Conservation (phyloP, 495 filamentous ascomycete genomes). For the Friedmanniomyces simplex region DNA sequence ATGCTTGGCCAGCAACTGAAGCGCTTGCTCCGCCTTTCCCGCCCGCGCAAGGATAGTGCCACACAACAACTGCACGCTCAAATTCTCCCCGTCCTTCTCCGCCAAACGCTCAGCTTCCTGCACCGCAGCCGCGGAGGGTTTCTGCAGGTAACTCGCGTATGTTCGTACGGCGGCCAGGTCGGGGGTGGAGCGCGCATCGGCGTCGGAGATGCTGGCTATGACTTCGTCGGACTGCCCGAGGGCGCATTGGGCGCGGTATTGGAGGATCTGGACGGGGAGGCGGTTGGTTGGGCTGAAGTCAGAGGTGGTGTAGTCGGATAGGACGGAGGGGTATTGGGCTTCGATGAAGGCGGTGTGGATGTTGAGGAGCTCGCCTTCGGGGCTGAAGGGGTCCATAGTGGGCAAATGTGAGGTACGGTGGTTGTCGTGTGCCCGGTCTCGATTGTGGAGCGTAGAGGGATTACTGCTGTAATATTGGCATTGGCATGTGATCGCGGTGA, state of each 20-base stretch:
- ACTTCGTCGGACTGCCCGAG: conserved; percentile 66
- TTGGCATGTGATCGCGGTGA: neutral
- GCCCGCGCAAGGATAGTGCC: conserved; percentile 68
- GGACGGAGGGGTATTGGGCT: conserved; percentile 71
- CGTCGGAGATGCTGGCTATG: conserved; percentile 52
- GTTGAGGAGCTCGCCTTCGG: conserved; percentile 92
- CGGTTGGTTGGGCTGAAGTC: conserved; percentile 66
- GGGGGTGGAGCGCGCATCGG: conserved; percentile 50
- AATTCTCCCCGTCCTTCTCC: conserved; percentile 55
- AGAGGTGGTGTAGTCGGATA: conserved; percentile 63
- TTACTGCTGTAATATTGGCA: too few species aligned
- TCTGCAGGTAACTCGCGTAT: conserved; percentile 56
- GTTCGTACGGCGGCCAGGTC: conserved; percentile 72
- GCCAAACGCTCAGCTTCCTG: conserved; percentile 55
- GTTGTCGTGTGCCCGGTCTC: neutral
- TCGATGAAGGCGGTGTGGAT: conserved; percentile 93
- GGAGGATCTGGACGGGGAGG: conserved; percentile 66
- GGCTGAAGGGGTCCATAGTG: conserved; percentile 86
- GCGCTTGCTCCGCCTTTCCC: conserved; percentile 71
- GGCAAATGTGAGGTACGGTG: neutral
- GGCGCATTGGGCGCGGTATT: conserved; percentile 72
- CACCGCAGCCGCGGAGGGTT: conserved; percentile 47
- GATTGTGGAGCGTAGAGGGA: too few species aligned
- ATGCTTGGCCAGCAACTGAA: conserved; percentile 67
- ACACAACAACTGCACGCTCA: conserved; percentile 66